phyloP scores from a whole-genome alignment of 768 basidiomycete genomes.

The Tephrocybe sp. region DNA sequence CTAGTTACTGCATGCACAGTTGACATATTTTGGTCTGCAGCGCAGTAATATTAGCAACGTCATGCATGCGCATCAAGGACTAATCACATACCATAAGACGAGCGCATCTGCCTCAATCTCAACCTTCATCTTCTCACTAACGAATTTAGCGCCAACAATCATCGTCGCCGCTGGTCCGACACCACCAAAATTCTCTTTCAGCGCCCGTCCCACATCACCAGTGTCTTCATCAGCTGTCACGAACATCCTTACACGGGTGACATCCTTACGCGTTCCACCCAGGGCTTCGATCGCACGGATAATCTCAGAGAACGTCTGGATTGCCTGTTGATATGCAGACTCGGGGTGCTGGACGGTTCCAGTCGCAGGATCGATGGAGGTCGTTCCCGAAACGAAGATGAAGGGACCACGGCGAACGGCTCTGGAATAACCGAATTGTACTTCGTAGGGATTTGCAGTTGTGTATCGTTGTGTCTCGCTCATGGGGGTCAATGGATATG shows the following conservation, averaged over 20 bases:
- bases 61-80: neutral
- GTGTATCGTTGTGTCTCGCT: conserved; percentile 16
- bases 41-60: neutral
- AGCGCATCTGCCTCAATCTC: conserved; percentile 56
- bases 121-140: conserved; percentile 45
- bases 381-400: conserved; percentile 54
- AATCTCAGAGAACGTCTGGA: conserved; percentile 43
- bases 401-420: conserved; percentile 49
- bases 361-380: conserved; percentile 39
- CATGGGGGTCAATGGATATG: neutral
- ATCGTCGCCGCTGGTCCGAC: conserved; percentile 50
- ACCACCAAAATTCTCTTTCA: conserved; percentile 42
- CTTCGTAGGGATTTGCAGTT: conserved; percentile 50
- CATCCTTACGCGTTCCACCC: conserved; percentile 40
- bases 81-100: conserved; percentile 19
- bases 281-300: conserved; percentile 37
- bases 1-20: conserved; percentile 2
- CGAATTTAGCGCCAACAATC: conserved; percentile 47
- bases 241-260: conserved; percentile 49
- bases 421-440: conserved; percentile 48
- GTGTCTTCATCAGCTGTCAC: conserved; percentile 39
- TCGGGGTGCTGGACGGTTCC: conserved; percentile 37
- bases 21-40: neutral
- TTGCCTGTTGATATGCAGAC: conserved; percentile 45
- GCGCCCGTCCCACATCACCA: conserved; percentile 31